Evolutionary conservation across 768 basidiomycete species (phyloP), one percentile per base, ranked within the genome.

Genomic region (Lyophyllum semitale): DNA sequence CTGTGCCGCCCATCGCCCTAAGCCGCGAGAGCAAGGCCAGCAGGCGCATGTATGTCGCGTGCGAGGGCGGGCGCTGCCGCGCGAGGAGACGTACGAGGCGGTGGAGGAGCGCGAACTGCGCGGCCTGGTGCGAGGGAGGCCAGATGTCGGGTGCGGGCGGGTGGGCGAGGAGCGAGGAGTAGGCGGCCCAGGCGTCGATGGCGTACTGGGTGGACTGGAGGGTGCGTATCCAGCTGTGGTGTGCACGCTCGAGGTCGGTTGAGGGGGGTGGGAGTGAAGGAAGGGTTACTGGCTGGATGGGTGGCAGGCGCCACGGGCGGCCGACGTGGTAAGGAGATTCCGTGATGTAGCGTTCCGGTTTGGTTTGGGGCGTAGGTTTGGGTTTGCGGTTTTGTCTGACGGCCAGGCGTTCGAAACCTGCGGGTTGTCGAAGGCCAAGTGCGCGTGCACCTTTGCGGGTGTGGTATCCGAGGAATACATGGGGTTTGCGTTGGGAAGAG

Each of bases 11-110:
- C n/a, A 72, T 74, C 20, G 69, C 70, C 54, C 79, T 82, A 37
- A 93, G 71, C 41, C 76, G 77, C 40, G 79, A 79, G 58, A 91
- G 64, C 12, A 91, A 81, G n/a, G 85, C 80, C n/a, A 90, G 74
- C 3, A 93, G 76, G 12, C 83, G 85, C 8, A 85, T 76, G 68
- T 86, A 90, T 48, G 80, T 71, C 2, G 71, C 66, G 37, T 86
- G 83, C 6, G 85, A 85, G 59, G 81, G 83, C 27, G 85, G 84
- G 30, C 70, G 71, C 53, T 77, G 66, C 33, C 72, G 66, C 0
- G 83, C 74, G n/a, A 93, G 73, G 37, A 86, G 77, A 27, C 84
- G 83, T 17, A 74, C 75, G 45, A 93, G 71, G 26, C 80, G 79
- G 61, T 89, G 86, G 33, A 92, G 81, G 54, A 83, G 77, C n/a